phyloP scores from a whole-genome alignment of 1,284 basidiomycete species.

The Microstroma glucosiphilum region DNA sequence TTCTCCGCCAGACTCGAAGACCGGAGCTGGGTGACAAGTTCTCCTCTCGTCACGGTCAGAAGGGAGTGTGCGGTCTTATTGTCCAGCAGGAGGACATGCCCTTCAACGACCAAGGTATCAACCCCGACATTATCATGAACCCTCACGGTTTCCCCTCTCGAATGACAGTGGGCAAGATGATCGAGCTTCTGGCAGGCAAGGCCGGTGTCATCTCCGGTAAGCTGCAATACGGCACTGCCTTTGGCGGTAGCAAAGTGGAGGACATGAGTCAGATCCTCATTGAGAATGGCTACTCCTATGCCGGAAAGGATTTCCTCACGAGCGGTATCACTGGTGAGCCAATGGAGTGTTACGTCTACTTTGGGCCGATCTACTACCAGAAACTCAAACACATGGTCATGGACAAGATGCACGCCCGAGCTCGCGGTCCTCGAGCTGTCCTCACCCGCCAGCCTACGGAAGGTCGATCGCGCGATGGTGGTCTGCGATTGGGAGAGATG shows the following conservation, averaged over 20 bases:
- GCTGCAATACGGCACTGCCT: conserved; percentile 86
- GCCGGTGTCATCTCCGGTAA: conserved; percentile 74
- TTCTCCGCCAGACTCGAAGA: conserved; percentile 90
- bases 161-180: conserved; percentile 99
- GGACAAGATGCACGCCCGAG: conserved; percentile 95
- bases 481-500: conserved; percentile 96
- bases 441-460: conserved; percentile 97
- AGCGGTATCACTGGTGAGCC: conserved; percentile 96
- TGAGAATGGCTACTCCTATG: conserved; percentile 92
- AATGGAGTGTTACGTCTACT: conserved; percentile 93
- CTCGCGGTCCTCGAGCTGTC: conserved; percentile 86
- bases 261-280: conserved; percentile 96
- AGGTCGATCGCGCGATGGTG: conserved; percentile 93
- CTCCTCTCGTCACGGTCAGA: conserved; percentile 94
- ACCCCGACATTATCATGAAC: conserved; percentile 98
- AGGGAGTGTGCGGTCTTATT: conserved; percentile 96
- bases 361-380: conserved; percentile 95
- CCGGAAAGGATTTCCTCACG: conserved; percentile 95
- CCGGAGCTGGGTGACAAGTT: conserved; percentile 99
- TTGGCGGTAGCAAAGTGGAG: conserved; percentile 97
- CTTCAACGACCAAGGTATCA: conserved; percentile 95
- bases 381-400: conserved; percentile 63
- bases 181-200: conserved; percentile 83
- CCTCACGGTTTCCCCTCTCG: conserved; percentile 99
- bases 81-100: conserved; percentile 99